Percentiles rank a stretch among this genome's conserved stretches.
phyloP scores from a whole-genome alignment of 805 yeast genomes.

The Candida rishiriensis region DNA sequence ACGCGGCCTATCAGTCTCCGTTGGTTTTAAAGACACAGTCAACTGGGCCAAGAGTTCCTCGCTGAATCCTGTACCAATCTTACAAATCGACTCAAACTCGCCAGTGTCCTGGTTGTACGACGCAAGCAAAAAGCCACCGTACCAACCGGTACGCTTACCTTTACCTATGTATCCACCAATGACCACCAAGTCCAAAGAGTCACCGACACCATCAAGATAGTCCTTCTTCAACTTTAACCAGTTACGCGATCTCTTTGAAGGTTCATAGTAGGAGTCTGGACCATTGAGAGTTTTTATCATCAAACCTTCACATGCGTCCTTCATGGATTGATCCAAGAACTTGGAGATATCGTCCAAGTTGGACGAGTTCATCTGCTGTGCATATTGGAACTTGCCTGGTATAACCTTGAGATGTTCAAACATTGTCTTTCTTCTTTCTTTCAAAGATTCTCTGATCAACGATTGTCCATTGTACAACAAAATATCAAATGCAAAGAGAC shows the following conservation, averaged over 20 bases:
- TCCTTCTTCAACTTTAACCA: constrained; percentile 97
- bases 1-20: constrained; percentile 61
- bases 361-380: constrained; percentile 67
- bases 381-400: constrained; percentile 78
- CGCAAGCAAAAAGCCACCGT: constrained; percentile 91
- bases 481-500: constrained; percentile 88
- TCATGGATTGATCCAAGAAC: constrained; percentile 84
- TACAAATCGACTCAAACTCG: constrained; percentile 92
- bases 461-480: constrained; percentile 71
- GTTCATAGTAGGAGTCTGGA: constrained; percentile 79
- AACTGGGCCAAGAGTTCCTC: constrained; percentile 72
- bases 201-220: constrained; percentile 92
- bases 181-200: constrained; percentile 88
- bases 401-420: constrained; percentile 51
- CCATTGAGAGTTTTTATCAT: constrained; percentile 92
- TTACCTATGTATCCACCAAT: constrained; percentile 91
- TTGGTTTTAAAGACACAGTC: constrained; percentile 57
- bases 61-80: constrained; percentile 95
- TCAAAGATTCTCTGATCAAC: constrained; percentile 59
- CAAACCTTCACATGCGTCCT: constrained; percentile 89
- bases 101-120: constrained; percentile 88
- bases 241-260: constrained; percentile 89
- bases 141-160: constrained; percentile 92
- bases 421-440: constrained; percentile 64
- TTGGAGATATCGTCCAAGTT: constrained; percentile 70